Evolutionary conservation across 129 eudicot genomes (phyloP).

Genomic region (Flaveria robusta): DNA sequence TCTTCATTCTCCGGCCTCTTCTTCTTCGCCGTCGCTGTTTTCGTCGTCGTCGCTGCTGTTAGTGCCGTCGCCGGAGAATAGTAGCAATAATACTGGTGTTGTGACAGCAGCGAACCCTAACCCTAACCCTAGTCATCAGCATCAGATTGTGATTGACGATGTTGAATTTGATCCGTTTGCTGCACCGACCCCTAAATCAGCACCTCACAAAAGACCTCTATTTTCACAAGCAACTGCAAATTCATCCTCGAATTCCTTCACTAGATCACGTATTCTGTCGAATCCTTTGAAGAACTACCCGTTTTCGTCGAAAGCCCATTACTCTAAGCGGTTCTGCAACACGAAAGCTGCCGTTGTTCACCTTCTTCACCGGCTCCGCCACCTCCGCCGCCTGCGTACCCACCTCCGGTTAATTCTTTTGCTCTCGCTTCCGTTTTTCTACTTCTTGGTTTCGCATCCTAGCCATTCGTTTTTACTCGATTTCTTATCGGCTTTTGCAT

Average conservation of each 20-base stretch:
- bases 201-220: constrained; percentile 66
- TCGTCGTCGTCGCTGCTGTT: constrained; percentile 28
- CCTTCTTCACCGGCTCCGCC: constrained; percentile 52
- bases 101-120: constrained; percentile 22
- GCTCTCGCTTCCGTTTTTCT: constrained; percentile 77
- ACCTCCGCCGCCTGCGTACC: constrained; percentile 57
- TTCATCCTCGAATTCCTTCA: constrained; percentile 36
- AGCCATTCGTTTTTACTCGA: constrained; percentile 79
- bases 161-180: constrained; percentile 34
- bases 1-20: constrained; percentile 12
- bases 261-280: constrained; percentile 55
- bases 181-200: constrained; percentile 45
- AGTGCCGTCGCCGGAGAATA: constrained; percentile 21
- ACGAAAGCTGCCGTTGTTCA: constrained; percentile 45
- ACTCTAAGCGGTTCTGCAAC: constrained; percentile 33
- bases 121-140: constrained; percentile 39
- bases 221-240: constrained; percentile 37
- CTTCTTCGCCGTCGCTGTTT: constrained; percentile 23
- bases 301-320: constrained; percentile 40
- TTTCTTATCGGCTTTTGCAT: constrained; percentile 83
- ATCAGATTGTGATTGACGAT: constrained; percentile 39
- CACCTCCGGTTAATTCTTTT: constrained; percentile 67
- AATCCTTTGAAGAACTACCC: constrained; percentile 45
- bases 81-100: not conserved
- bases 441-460: constrained; percentile 83